Evolutionary conservation across 2,329 filamentous ascomycete species (phyloP).

Genomic region (Hirsutella thompsonii): DNA sequence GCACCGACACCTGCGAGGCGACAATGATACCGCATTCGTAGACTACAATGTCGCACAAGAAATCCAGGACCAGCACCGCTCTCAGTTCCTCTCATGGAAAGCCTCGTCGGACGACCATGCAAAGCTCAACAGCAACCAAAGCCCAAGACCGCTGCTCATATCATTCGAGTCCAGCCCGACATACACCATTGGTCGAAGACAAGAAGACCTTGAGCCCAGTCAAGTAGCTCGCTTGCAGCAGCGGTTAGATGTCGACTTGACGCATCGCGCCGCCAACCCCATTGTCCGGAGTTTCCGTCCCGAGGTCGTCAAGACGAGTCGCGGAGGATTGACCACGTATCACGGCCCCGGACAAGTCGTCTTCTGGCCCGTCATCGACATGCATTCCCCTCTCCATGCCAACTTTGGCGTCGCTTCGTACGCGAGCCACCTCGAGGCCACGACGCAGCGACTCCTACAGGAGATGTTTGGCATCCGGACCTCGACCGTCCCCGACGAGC

Average conservation of each 20-base stretch:
- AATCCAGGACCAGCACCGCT: slow-evolving; percentile 20
- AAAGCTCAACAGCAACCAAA: slow-evolving; percentile 12
- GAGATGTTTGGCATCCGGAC: slow-evolving; percentile 44
- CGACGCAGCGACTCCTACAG: slow-evolving; percentile 53
- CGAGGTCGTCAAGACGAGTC: slow-evolving; percentile 56
- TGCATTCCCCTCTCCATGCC: slow-evolving; percentile 44
- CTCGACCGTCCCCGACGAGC: slow-evolving; percentile 53
- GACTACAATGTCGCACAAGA: slow-evolving; percentile 18
- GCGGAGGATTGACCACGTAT: slow-evolving; percentile 87
- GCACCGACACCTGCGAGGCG: slow-evolving; percentile 17
- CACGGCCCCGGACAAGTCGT: slow-evolving; percentile 90
- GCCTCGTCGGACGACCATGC: slow-evolving; percentile 8
- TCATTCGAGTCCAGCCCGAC: slow-evolving; percentile 74
- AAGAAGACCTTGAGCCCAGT: slow-evolving; percentile 34
- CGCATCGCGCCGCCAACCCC: slow-evolving; percentile 12
- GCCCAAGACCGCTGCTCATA: slow-evolving; percentile 58
- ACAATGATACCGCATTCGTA: no score
- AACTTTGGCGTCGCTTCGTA: slow-evolving; percentile 61
- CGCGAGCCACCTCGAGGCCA: slow-evolving; percentile 64
- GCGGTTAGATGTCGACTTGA: slow-evolving; percentile 21
- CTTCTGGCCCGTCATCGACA: slow-evolving; percentile 82
- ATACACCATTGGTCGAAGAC: slow-evolving; percentile 82
- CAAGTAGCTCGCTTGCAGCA: slow-evolving; percentile 32
- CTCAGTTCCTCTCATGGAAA: slow-evolving; percentile 21
- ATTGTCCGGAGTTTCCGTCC: slow-evolving; percentile 29